These are phyloP conservation scores for Colletotrichum higginsianum DNA, from an alignment of 2,329 filamentous ascomycete species.

Conservation along the genomic window DNA sequence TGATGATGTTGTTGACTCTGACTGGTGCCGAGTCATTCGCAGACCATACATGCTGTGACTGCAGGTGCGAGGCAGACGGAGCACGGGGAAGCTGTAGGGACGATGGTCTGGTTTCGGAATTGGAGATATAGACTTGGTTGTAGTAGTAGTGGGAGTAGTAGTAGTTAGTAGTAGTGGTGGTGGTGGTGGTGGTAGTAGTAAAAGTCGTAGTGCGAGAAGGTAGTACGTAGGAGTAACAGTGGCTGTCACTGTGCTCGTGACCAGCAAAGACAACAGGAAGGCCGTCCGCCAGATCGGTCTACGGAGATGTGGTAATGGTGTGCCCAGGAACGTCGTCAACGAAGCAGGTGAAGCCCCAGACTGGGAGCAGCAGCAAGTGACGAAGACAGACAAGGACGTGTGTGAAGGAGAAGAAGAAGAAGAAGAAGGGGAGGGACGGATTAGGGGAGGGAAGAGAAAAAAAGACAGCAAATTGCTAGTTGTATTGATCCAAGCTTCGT, in stretches of 20 bases:
- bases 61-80: constrained; percentile 17
- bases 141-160: background rate
- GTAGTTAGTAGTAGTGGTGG: too few species aligned
- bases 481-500: constrained; percentile 40
- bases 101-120: constrained; percentile 3
- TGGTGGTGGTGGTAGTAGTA: background rate
- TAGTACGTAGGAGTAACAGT: background rate
- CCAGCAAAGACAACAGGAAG: constrained; percentile 1
- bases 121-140: background rate
- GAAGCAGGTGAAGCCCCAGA: constrained; percentile 27
- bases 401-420: constrained; percentile 16
- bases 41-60: constrained; percentile 39
- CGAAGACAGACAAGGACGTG: constrained; percentile 10
- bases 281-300: constrained; percentile 9
- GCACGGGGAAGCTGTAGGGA: constrained; percentile 9
- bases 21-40: constrained; percentile 41
- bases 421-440: constrained; percentile 25
- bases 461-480: constrained; percentile 35
- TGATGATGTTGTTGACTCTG: constrained; percentile 32
- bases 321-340: constrained; percentile 5
- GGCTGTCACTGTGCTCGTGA: constrained; percentile 7
- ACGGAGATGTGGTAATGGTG: background rate
- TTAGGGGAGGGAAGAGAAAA: constrained; percentile 2
- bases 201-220: background rate
- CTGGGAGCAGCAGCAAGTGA: constrained; percentile 4